Evolutionary conservation across 208 protist species (phyloP).

Genomic region (Leishmania braziliensis): DNA sequence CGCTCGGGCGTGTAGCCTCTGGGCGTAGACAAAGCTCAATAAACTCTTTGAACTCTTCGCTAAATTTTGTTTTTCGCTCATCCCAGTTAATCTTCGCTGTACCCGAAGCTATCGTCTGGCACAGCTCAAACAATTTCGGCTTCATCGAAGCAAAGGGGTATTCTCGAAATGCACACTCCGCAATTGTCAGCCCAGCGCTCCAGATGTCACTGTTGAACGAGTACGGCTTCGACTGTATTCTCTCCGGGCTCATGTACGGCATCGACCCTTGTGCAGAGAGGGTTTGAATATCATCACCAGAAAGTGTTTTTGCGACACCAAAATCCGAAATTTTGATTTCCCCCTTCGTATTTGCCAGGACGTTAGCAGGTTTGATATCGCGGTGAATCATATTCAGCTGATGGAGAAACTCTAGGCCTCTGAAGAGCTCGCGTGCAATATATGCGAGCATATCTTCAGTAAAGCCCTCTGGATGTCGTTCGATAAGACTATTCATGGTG

Average conservation of each 20-base stretch:
- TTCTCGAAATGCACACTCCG: constrained; percentile 82
- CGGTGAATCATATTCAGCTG: constrained; percentile 92
- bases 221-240: constrained; percentile 89
- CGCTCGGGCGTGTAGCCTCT: constrained; percentile 56
- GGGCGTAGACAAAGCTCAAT: constrained; percentile 74
- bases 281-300: constrained; percentile 74
- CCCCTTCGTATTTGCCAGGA: constrained; percentile 95
- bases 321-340: constrained; percentile 97
- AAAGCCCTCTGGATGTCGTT: constrained; percentile 64
- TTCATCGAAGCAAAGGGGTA: constrained; percentile 87
- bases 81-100: constrained; percentile 76
- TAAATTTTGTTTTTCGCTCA: constrained; percentile 44
- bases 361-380: constrained; percentile 97
- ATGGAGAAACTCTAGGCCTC: constrained; percentile 86
- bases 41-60: constrained; percentile 74
- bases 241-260: constrained; percentile 95
- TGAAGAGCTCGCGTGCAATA: constrained; percentile 84
- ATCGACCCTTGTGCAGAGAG: constrained; percentile 90
- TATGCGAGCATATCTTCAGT: constrained; percentile 83
- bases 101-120: constrained; percentile 69
- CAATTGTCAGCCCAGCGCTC: constrained; percentile 90
- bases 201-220: constrained; percentile 93
- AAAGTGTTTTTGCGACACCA: constrained; percentile 92
- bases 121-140: constrained; percentile 80
- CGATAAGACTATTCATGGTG: constrained; percentile 88